Percentiles rank a stretch among this genome's conserved stretches.
Conservation (phyloP, 306 rosid species). For the Leucaena leucocephala region DNA sequence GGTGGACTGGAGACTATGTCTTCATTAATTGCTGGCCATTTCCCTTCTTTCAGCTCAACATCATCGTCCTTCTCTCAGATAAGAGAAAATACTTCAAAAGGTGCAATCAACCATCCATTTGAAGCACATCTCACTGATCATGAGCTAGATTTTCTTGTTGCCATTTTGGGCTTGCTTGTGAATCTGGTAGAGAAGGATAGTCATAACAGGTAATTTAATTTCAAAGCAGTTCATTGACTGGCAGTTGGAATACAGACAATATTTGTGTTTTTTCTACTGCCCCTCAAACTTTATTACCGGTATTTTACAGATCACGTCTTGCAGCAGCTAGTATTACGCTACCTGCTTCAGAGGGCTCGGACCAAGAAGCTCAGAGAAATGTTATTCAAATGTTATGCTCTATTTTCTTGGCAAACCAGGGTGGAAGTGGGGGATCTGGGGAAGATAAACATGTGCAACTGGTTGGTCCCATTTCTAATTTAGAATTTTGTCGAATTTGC, state of each 20-base stretch:
- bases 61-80: constrained; percentile 51
- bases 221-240: constrained; percentile 27
- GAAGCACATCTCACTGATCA: constrained; percentile 75
- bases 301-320: constrained; percentile 50
- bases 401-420: constrained; percentile 90
- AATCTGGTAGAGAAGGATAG: constrained; percentile 94
- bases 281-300: constrained; percentile 22
- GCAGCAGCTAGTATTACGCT: constrained; percentile 51
- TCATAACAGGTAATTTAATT: constrained; percentile 68
- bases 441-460: constrained; percentile 53
- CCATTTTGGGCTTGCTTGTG: constrained; percentile 94
- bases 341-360: constrained; percentile 51
- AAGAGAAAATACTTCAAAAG: constrained; percentile 45
- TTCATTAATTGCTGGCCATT: constrained; percentile 85
- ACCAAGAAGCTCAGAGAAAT: constrained; percentile 54
- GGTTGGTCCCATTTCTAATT: constrained; percentile 53
- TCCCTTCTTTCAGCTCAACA: constrained; percentile 70
- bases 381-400: constrained; percentile 72
- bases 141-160: constrained; percentile 94
- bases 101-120: constrained; percentile 45
- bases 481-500: neutral
- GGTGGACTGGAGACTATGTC: constrained; percentile 95
- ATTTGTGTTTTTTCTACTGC: neutral
- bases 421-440: constrained; percentile 70
- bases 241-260: constrained; percentile 13